Evolutionary conservation across 2,329 filamentous ascomycete genomes (phyloP), one percentile per base, ranked within the genome.

Genomic region (Leptographium radiaticola): DNA sequence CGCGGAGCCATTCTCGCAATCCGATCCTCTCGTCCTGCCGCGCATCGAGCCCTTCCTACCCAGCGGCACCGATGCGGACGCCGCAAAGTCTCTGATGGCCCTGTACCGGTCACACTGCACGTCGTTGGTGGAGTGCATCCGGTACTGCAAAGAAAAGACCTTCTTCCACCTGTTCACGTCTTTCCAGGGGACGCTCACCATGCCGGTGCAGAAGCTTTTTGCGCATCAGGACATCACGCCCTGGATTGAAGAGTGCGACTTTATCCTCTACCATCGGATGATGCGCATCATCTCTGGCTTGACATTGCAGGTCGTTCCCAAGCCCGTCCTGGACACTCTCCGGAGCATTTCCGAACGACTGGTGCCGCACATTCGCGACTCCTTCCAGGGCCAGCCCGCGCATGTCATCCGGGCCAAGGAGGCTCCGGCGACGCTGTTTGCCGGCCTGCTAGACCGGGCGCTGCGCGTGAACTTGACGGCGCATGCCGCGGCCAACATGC

Each of bases 161-260:
- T 95, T 98, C 67, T 95, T 95, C 66, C 88, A 94, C 60, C 79
- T 96, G 16, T 95, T 94, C 66, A 90, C 87, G 7, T 93, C 91
- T 1, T 97, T 98, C 67, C 89, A 95, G 63, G 93, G 93, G 53
- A 97, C 90, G 2, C 79, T 98, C 62, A 98, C 93, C 0, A 94
- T 96, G 68, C 93, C 93, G 7, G 91, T 97, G 4, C 89, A 96
- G 67, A 96, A 94, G 67, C 72, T 98, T 2, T 86, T 98, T 62
- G 83, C 83, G 15, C 82, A 95, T 63, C 82, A 86, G 2, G 83
- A 83, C 53, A 73, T 97, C 53, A 88, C 89, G 3, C 79, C 86
- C 1, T 98, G 93, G 93, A 94, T 98, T 57, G 87, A 93, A 65
- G 86, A 95, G 66, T 95, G 89, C 65, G 93, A 98, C 67, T 94